Evolutionary conservation across 352 stramenopile species (phyloP), one percentile per base, ranked within the genome.

Genomic region (Phytophthora gonapodyides): DNA sequence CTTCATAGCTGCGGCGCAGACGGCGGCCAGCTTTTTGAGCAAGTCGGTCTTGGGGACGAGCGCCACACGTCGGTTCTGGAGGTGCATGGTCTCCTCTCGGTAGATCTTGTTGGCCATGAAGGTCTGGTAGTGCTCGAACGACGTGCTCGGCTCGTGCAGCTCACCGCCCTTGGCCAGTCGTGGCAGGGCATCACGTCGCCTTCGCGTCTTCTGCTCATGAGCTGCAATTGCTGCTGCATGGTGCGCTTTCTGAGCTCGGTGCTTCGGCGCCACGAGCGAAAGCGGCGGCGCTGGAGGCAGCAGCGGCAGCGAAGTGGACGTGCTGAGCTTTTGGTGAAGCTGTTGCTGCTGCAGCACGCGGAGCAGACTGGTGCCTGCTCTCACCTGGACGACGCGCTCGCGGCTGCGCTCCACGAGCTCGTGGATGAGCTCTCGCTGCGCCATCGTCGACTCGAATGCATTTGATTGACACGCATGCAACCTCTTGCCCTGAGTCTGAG

Each of bases 331-430:
- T 11, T 41, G 37, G 8, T 47, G 42, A 12, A 56, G 41, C 19
- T 64, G 48, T 15, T 55, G 42, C 30, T 61, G 43, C 19, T 77
- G 57, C 42, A 86, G 55, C 16, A 86, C 73, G 16, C 71, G 55
- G 7, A 68, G 34, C 8, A 89, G 66, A 34, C 69, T 79, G 50
- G 76, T 75, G 6, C 81, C 81, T 0, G 81, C 76, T 2, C 78
- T 77, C 43, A 85, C 77, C 46, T 86, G 77, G 40, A 73, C 62
- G 9, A 88, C 73, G 30, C 81, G 76, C 37, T 87, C 75, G 38
- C 66, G 66, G 21, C 81, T 90, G 56, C 78, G 68, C 46, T 88
- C 73, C n/a, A 90, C 65, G 19, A 90, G 69, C 17, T 78, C 75
- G 52, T 78, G 81, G 40, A 88, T 73, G 17, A 88, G 62, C 38